Base-by-base conservation (phyloP, 805 yeast species). In the Ogataea naganishii region DNA sequence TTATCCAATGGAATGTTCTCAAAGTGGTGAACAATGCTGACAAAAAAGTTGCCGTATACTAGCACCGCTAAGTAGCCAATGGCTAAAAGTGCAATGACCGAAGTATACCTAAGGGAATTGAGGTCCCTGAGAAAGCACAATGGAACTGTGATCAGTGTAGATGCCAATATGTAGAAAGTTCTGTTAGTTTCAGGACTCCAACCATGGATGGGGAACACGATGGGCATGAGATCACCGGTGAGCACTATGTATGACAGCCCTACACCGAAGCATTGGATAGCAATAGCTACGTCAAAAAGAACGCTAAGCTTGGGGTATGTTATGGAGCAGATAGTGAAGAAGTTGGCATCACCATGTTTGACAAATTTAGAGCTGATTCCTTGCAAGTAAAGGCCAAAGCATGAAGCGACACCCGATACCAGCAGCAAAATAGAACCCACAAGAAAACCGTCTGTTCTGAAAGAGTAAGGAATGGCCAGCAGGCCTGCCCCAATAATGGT, bases 401-500 rank as follows among this genome's bases (percentile, higher is more conserved):
- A 74, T 10, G 85, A 74, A 0, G 84, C 69, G 5, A 65, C 24
- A 2, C 83, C 85, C 1, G 85, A 84, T 24, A 78, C 33, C 1
- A 77, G 13, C 7, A 80, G 63, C 20, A 82, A 60, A 3, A 62
- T 24, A 0, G 64, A 40, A 2, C 92, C 92, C 16, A 75, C 56
- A 7, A 72, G 32, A 3, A 80, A 46, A 5, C 88, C 85, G 48
- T 80, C 84, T 17, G 79, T 66, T 32, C 66, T 64, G 54, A 79
- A 75, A 1, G 85, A 82, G 37, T 64, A 75, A 1, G 92, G 88
- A 58, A 81, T 71, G 10, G 88, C 84, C 15, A 81, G 62, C 24
- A 80, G 60, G 1, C 94, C 94, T 1, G 92, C 85, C 6, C 94
- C 94, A 9, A 82, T 66, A 32, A 82, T 79, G 16, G 92, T 81